A percentile compares a stretch with the other conserved stretches of the same genome.
Conservation (phyloP, 176 grass and related monocot species). For the Calamus simplicifolius region DNA sequence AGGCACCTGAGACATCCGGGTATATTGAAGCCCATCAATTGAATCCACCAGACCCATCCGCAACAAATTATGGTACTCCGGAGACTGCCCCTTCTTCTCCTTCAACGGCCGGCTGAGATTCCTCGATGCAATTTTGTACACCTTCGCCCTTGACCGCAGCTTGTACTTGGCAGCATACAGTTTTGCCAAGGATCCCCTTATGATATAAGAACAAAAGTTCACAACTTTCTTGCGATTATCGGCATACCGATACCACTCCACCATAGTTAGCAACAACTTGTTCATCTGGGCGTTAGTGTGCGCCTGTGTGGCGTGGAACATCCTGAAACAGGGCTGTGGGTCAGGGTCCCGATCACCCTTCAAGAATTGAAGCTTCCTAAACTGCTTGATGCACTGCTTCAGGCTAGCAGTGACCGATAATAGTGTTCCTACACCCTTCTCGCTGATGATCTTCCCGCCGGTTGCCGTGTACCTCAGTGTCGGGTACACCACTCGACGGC, state of each 20-base stretch:
- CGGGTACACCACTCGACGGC: conserved; percentile 88
- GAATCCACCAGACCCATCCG: conserved; percentile 93
- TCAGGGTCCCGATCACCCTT: conserved; percentile 95
- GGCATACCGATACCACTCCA: conserved; percentile 89
- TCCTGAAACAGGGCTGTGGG: conserved; percentile 91
- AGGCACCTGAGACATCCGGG: conserved; percentile 94
- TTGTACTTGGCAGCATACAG: conserved; percentile 98
- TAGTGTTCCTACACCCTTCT: conserved; percentile 93
- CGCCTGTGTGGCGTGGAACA: conserved; percentile 96
- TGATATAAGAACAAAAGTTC: conserved; percentile 94
- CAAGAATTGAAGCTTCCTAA: conserved; percentile 78
- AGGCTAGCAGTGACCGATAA: conserved; percentile 87
- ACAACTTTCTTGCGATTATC: conserved; percentile 97
- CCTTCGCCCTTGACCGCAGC: conserved; percentile 88
- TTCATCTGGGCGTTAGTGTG: conserved; percentile 98
- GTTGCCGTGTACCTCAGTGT: conserved; percentile 83
- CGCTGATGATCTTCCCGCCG: conserved; percentile 96
- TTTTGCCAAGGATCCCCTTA: conserved; percentile 85
- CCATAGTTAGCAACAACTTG: conserved; percentile 78
- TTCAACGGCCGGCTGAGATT: conserved; percentile 95
- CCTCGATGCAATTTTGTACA: conserved; percentile 95
- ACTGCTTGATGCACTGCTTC: conserved; percentile 91
- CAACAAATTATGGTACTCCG: conserved; percentile 86
- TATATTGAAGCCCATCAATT: conserved; percentile 90
- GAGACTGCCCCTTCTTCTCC: conserved; percentile 92